A percentile compares a stretch with the other conserved stretches of the same genome.
These are phyloP conservation scores for Hypoxylon cercidicola DNA, from an alignment of 495 filamentous ascomycete genomes.

Conservation along the genomic window DNA sequence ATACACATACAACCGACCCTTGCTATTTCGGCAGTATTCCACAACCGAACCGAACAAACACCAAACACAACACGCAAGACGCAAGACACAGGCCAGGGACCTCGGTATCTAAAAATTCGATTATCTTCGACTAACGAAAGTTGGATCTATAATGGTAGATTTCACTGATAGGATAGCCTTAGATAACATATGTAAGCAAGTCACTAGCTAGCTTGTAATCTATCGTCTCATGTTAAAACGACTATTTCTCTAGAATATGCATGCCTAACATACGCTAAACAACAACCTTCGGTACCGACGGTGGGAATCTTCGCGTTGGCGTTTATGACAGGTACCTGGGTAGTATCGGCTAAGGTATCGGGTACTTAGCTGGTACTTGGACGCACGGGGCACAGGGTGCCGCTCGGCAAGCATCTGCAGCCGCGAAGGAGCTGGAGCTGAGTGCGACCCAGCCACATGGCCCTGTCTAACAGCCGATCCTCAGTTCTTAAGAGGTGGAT, in stretches of 20 bases:
- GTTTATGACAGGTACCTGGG: conserved; percentile 1
- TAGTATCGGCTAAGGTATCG: conserved; percentile 2
- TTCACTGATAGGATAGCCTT: no score
- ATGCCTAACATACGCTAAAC: no score
- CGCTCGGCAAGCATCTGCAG: conserved; percentile 44
- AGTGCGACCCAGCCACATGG: conserved; percentile 45
- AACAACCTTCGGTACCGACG: background rate
- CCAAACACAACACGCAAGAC: no score
- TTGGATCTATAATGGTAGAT: no score
- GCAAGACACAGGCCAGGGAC: background rate
- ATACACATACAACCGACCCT: no score
- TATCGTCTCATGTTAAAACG: no score
- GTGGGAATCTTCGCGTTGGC: background rate
- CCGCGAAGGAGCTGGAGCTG: conserved; percentile 43
- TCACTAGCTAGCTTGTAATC: no score
- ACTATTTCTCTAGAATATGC: no score
- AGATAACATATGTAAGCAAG: no score
- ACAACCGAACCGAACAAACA: background rate
- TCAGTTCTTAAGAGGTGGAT: conserved; percentile 32
- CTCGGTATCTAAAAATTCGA: background rate
- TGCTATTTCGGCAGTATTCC: conserved; percentile 13
- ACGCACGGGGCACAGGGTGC: conserved; percentile 35
- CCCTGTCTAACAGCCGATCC: conserved; percentile 44
- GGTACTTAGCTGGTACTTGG: conserved; percentile 23
- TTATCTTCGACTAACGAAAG: background rate